These are phyloP conservation scores for Penicillium oxalicum DNA, from an alignment of 2,329 filamentous ascomycete genomes.

Conservation along the genomic window DNA sequence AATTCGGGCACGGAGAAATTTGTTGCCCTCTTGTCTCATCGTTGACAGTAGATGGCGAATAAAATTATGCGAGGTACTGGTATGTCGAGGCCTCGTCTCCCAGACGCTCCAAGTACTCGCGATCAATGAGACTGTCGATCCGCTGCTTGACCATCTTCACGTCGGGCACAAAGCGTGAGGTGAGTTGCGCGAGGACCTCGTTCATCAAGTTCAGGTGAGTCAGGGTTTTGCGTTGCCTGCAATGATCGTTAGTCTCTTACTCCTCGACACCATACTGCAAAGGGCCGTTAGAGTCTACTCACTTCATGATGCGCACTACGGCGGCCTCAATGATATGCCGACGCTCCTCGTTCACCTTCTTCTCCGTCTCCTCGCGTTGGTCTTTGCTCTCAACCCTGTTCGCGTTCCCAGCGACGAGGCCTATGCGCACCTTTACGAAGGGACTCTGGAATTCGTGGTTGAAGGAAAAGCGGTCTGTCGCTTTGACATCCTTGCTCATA, in stretches of 20 bases:
- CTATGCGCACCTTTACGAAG: constrained; percentile 81
- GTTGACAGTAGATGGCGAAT: no score
- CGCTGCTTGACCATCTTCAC: constrained; percentile 49
- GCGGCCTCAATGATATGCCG: constrained; percentile 48
- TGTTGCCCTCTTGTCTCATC: no score
- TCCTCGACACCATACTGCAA: neutral
- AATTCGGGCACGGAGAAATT: no score
- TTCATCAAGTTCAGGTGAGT: constrained; percentile 46
- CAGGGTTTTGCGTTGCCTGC: constrained; percentile 45
- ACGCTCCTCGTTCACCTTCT: constrained; percentile 47
- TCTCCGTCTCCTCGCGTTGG: constrained; percentile 49
- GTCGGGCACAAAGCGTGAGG: constrained; percentile 46
- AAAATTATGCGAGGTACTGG: constrained; percentile 37
- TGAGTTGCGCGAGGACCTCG: constrained; percentile 46
- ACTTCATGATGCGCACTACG: constrained; percentile 52
- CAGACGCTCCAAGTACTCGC: constrained; percentile 47
- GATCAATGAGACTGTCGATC: constrained; percentile 49
- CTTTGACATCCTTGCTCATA: constrained; percentile 67
- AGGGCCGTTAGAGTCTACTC: constrained; percentile 12
- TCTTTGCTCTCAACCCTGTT: constrained; percentile 76
- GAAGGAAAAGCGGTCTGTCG: constrained; percentile 72
- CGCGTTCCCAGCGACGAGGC: constrained; percentile 66
- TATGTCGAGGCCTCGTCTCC: constrained; percentile 42
- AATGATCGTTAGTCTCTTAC: constrained; percentile 5
- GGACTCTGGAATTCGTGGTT: constrained; percentile 78